These are phyloP conservation scores for Crithidia mellificae DNA, from an alignment of 208 protist genomes.

Conservation along the genomic window DNA sequence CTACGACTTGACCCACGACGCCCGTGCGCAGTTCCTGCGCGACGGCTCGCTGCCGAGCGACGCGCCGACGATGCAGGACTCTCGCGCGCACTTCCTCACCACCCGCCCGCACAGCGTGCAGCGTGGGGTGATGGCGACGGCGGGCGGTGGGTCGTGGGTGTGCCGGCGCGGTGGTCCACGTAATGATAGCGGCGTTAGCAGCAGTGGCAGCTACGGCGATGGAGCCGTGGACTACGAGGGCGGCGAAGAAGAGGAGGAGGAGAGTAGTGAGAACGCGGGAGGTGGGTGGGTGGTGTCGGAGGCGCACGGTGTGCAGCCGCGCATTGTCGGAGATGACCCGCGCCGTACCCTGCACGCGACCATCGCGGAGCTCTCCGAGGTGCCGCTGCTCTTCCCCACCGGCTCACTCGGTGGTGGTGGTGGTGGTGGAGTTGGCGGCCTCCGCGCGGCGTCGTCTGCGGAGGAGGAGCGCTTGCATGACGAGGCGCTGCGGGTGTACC, in stretches of 20 bases:
- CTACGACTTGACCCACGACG: conserved; percentile 58
- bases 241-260: background rate
- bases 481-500: conserved; percentile 46
- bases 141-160: conserved; percentile 11
- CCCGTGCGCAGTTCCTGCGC: conserved; percentile 44
- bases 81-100: conserved; percentile 64
- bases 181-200: too few relatives aligned
- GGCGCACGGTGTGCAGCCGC: conserved; percentile 10
- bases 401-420: background rate
- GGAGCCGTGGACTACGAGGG: background rate
- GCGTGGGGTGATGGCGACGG: conserved; percentile 30
- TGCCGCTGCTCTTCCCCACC: conserved; percentile 13
- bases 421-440: too few relatives aligned
- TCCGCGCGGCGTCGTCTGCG: too few relatives aligned
- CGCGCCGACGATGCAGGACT: conserved; percentile 59
- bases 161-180: too few relatives aligned
- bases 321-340: conserved; percentile 28
- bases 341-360: conserved; percentile 13
- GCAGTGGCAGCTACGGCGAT: background rate
- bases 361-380: conserved; percentile 21
- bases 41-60: conserved; percentile 35
- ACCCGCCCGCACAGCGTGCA: conserved; percentile 43
- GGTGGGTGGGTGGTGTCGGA: background rate
- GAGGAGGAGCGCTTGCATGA: conserved; percentile 31
- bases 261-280: too few relatives aligned